Conservation (phyloP, 2,329 filamentous ascomycete genomes). For the Dothiorella sarmentorum region DNA sequence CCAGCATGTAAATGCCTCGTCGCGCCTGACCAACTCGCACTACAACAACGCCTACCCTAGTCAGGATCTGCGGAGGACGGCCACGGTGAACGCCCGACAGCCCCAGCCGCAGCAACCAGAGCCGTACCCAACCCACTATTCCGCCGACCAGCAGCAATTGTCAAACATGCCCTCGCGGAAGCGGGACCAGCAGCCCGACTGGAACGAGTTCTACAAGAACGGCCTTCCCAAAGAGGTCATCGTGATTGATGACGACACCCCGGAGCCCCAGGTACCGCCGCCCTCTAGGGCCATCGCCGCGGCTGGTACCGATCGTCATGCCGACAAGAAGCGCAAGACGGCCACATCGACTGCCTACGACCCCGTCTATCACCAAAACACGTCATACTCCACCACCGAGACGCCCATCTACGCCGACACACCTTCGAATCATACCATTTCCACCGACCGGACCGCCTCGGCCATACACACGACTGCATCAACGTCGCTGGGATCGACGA, state of each 20-base stretch:
- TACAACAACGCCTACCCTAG: slow-evolving; percentile 25
- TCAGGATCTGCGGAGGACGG: slow-evolving; percentile 22
- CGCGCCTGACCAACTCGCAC: slow-evolving; percentile 21
- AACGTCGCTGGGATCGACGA: slow-evolving; percentile 74
- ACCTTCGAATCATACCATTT: slow-evolving; percentile 67
- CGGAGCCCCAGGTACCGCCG: slow-evolving; percentile 27
- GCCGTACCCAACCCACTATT: slow-evolving; percentile 10
- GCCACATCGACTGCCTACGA: slow-evolving; percentile 61
- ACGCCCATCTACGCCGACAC: slow-evolving; percentile 66
- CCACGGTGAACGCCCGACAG: slow-evolving; percentile 21
- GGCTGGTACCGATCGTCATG: slow-evolving; percentile 50
- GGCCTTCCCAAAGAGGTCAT: slow-evolving; percentile 50
- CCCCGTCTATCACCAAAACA: slow-evolving; percentile 64
- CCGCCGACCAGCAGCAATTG: slow-evolving; percentile 9
- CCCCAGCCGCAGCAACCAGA: slow-evolving; percentile 8
- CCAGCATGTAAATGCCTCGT: slow-evolving; percentile 21
- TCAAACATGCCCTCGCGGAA: slow-evolving; percentile 13
- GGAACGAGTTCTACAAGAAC: slow-evolving; percentile 44
- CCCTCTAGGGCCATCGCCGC: slow-evolving; percentile 25
- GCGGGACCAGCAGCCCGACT: slow-evolving; percentile 35
- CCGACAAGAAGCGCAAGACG: slow-evolving; percentile 73
- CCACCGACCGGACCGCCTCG: slow-evolving; percentile 79
- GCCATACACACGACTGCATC: slow-evolving; percentile 80
- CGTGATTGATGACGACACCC: slow-evolving; percentile 50
- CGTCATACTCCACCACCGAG: slow-evolving; percentile 70